These are phyloP conservation scores for Pseudocercospora eumusae DNA, from an alignment of 2,329 filamentous ascomycete genomes.

Conservation along the genomic window DNA sequence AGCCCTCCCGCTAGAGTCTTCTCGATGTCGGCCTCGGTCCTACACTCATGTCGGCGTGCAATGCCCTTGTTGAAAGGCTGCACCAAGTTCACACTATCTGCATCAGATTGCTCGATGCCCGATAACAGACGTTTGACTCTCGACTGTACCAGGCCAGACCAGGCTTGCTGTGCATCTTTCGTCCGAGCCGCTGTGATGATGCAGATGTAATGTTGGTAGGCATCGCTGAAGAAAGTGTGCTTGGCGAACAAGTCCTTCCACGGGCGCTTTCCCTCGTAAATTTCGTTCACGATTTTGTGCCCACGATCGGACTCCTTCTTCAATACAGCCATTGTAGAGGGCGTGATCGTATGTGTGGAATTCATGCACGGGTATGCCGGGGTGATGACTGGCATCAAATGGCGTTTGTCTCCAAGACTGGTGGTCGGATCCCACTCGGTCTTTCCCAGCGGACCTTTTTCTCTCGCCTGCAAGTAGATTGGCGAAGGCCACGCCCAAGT, in stretches of 20 bases:
- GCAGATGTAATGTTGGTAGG: conserved; percentile 93
- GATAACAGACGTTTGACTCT: conserved; percentile 85
- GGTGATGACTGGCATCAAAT: conserved; percentile 97
- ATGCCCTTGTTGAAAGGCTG: conserved; percentile 94
- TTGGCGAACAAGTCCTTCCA: conserved; percentile 90
- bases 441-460: conserved; percentile 76
- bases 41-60: conserved; percentile 74
- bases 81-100: conserved; percentile 69
- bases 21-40: conserved; percentile 61
- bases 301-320: conserved; percentile 78
- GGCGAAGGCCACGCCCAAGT: conserved; percentile 94
- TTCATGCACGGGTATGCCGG: conserved; percentile 98
- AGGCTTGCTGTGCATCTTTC: conserved; percentile 80
- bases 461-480: conserved; percentile 85
- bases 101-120: conserved; percentile 75
- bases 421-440: conserved; percentile 93
- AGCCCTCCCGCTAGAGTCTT: conserved; percentile 64
- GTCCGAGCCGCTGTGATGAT: conserved; percentile 80
- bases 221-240: conserved; percentile 89
- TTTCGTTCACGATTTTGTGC: conserved; percentile 73
- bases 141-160: conserved; percentile 91
- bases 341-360: conserved; percentile 88
- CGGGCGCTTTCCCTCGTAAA: conserved; percentile 71
- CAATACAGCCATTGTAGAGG: conserved; percentile 82
- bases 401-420: conserved; percentile 77